Percentiles rank a stretch among this genome's conserved stretches.
These are phyloP conservation scores for Lactarius trivialis DNA, from an alignment of 768 basidiomycete species.

Conservation along the genomic window DNA sequence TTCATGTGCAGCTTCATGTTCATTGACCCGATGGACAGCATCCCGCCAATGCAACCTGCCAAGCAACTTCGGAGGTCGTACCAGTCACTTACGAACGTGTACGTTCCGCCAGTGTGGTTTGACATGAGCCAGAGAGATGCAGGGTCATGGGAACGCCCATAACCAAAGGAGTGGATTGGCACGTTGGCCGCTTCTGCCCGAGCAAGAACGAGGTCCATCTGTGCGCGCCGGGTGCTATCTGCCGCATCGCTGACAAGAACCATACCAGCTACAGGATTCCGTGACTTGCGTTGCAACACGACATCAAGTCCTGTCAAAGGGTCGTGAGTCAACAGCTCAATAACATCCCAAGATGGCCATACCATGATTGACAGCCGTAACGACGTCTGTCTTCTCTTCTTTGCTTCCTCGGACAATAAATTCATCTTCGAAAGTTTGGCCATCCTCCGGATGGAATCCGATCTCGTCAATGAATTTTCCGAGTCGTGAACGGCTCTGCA, in stretches of 20 bases:
- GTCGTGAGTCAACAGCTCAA: neutral
- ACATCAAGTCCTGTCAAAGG: constrained; percentile 52
- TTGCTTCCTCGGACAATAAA: constrained; percentile 65
- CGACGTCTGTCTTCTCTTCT: constrained; percentile 95
- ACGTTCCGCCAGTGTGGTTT: constrained; percentile 94
- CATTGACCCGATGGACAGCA: constrained; percentile 90
- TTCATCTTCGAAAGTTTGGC: constrained; percentile 36
- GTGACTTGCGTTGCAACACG: constrained; percentile 87
- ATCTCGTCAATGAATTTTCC: constrained; percentile 75
- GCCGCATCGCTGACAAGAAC: constrained; percentile 88
- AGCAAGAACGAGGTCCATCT: constrained; percentile 97
- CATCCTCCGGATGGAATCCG: constrained; percentile 34
- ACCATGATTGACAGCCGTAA: constrained; percentile 98
- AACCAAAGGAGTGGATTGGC: constrained; percentile 96
- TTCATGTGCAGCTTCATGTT: constrained; percentile 95
- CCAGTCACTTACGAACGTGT: constrained; percentile 98
- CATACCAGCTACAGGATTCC: constrained; percentile 88
- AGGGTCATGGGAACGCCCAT: constrained; percentile 94
- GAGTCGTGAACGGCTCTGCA: constrained; percentile 63
- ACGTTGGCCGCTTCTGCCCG: constrained; percentile 95
- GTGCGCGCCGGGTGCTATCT: constrained; percentile 86
- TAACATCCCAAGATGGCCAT: constrained; percentile 18
- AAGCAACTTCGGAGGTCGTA: constrained; percentile 90
- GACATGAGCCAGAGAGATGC: constrained; percentile 98
- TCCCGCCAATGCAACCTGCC: constrained; percentile 90